These are phyloP conservation scores for Elongisporangium undulatum DNA, from an alignment of 352 stramenopile genomes.

Conservation along the genomic window DNA sequence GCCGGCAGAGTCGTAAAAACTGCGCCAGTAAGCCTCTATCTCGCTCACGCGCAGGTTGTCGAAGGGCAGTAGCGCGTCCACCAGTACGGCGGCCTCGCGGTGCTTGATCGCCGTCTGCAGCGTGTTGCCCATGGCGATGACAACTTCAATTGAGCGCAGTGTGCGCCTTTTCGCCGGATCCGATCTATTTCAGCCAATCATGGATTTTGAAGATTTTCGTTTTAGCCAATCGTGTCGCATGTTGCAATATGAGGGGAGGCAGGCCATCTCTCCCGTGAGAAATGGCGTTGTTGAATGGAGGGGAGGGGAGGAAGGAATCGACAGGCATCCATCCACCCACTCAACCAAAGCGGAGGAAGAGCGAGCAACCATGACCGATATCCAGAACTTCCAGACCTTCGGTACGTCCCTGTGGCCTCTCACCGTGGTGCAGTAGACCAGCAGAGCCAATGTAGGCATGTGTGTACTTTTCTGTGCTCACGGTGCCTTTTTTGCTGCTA, in stretches of 20 bases:
- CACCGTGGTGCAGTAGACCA: background rate
- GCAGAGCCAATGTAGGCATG: background rate
- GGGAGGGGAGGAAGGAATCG: background rate
- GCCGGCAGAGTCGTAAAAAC: constrained; percentile 75
- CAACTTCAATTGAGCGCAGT: constrained; percentile 2
- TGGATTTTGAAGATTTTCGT: background rate
- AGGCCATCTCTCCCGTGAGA: background rate
- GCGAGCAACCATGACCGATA: constrained; percentile 59
- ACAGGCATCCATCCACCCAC: background rate
- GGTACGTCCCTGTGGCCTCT: constrained; percentile 35
- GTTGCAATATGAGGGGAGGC: background rate
- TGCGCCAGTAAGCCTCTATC: constrained; percentile 80
- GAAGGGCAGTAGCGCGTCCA: constrained; percentile 61
- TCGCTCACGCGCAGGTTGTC: constrained; percentile 65
- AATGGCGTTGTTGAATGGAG: background rate
- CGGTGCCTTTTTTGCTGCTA: constrained; percentile 1
- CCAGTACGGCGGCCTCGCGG: constrained; percentile 32
- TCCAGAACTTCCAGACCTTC: constrained; percentile 89
- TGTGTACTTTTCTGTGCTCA: constrained; percentile 1
- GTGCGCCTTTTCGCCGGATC: constrained; percentile 27
- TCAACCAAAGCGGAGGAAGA: constrained; percentile 8
- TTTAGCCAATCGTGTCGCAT: background rate
- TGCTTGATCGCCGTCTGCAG: constrained; percentile 45
- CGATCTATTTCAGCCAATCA: constrained; percentile 18
- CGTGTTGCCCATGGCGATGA: constrained; percentile 50